Base-by-base conservation (phyloP, 768 basidiomycete genomes). In the Mrakia gelida region DNA sequence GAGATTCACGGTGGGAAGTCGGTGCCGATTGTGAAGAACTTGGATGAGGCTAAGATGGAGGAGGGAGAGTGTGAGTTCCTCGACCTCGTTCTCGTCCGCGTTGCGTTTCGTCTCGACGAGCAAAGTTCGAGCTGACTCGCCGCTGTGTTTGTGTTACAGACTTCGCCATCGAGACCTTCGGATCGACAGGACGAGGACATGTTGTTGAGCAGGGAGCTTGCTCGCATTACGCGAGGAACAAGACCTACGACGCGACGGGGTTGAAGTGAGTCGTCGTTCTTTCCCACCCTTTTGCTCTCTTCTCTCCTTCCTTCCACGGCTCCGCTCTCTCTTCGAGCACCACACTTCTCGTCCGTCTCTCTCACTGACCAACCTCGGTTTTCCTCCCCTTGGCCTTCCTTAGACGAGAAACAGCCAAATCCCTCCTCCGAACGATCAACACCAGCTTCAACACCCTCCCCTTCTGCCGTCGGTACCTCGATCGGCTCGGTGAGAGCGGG, bases 91-190 rank as follows among this genome's bases (percentile, higher is more conserved):
- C 16, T 4, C 15, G 23, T 30, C 26, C 45, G 45, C 11, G 15
- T 15, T 16, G n/a, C 34, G 3, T 43, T 68, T 9, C 1, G 26
- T n/a, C n/a, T n/a, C n/a, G n/a, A n/a, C n/a, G n/a, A n/a, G n/a
- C n/a, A n/a, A n/a, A n/a, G n/a, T n/a, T n/a, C n/a, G n/a, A n/a
- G n/a, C n/a, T n/a, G n/a, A n/a, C n/a, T n/a, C n/a, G n/a, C n/a
- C n/a, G n/a, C n/a, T n/a, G n/a, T n/a, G n/a, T n/a, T n/a, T n/a
- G n/a, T n/a, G n/a, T n/a, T n/a, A n/a, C 34, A 79, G 78, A 98
- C 83, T 99, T 93, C 84, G 97, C 97, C 13, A 96, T 99, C 76
- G 97, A 99, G 85, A 99, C 97, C 1, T 99, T 99, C 84, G 97
- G 97, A 16, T 93, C 92, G n/a, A 98, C 96, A 0, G 96, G 97